Evolutionary conservation across 768 basidiomycete species (phyloP), one percentile per base, ranked within the genome.

Genomic region (Auricularia cornea): DNA sequence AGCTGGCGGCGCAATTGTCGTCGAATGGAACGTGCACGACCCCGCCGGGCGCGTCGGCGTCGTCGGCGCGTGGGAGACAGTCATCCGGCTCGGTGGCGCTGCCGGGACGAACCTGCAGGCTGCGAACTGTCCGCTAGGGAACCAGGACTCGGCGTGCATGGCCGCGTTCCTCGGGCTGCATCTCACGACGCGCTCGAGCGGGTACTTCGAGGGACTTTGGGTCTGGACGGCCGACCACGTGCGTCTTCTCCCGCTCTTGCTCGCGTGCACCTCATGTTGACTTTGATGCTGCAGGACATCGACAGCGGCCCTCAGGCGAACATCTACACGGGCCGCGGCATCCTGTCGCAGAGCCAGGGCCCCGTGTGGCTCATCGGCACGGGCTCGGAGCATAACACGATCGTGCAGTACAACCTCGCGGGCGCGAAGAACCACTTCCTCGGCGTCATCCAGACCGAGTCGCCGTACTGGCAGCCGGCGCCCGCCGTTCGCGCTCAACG

Each of bases 301-400:
- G 90, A 92, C 62, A 76, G 77, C 28, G 72, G 28, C n/a, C n/a
- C n/a, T n/a, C n/a, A n/a, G n/a, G n/a, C n/a, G n/a, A n/a, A n/a
- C n/a, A n/a, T n/a, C n/a, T n/a, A n/a, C n/a, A n/a, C n/a, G n/a
- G n/a, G n/a, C 54, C 82, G 90, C n/a, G 90, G 90, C 1, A 82
- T 92, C 48, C 73, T 90, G 8, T 88, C 87, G 0, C 83, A 92
- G 71, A n/a, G n/a, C n/a, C n/a, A n/a, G n/a, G n/a, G n/a, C n/a
- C n/a, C 90, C 1, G 87, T 90, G 11, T 92, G n/a, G n/a, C n/a
- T n/a, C n/a, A n/a, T n/a, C n/a, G n/a, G n/a, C n/a, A n/a, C n/a
- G n/a, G 81, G 80, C 32, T 74, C 86, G 26, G 89, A 91, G 67
- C 88, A 90, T 67, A 83, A 87, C 65, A 74, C 77, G 0, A 72